Conservation (phyloP, 352 stramenopile genomes). For the Globisporangium canariense region DNA sequence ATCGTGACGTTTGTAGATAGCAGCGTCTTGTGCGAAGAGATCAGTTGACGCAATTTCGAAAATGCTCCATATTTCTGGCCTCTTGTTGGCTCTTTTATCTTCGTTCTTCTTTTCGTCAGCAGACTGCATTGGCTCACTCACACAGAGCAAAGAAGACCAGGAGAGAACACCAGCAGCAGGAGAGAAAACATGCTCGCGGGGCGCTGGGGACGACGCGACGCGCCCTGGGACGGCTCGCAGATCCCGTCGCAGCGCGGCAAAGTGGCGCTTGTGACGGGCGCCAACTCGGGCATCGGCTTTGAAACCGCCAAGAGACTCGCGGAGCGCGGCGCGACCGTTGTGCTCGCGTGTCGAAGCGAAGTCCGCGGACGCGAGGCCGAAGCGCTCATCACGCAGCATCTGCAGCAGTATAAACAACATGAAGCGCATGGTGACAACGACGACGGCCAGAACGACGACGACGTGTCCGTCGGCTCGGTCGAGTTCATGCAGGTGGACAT, state of each 20-base stretch:
- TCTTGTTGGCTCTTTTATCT: not conserved
- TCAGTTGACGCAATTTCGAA: not conserved
- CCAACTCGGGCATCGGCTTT: constrained; percentile 84
- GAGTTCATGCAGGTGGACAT: constrained; percentile 31
- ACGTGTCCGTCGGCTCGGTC: constrained; percentile 2
- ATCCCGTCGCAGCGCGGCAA: constrained; percentile 41
- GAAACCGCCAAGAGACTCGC: constrained; percentile 55
- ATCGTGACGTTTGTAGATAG: too few relatives aligned
- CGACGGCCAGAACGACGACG: constrained; percentile 10
- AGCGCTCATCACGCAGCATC: constrained; percentile 20
- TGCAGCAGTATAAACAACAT: constrained; percentile 1
- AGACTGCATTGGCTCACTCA: not conserved
- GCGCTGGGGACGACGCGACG: not conserved
- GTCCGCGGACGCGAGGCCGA: constrained; percentile 23
- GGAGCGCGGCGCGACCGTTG: constrained; percentile 50
- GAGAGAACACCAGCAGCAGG: too few relatives aligned
- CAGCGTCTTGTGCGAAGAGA: not conserved
- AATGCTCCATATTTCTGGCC: not conserved
- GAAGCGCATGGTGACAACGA: not conserved
- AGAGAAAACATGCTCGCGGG: constrained; percentile 1
- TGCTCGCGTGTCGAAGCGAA: constrained; percentile 73
- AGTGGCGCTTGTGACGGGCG: constrained; percentile 76
- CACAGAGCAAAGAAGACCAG: not conserved
- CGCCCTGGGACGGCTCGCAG: constrained; percentile 19
- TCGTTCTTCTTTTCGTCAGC: not conserved